Evolutionary conservation across 495 filamentous ascomycete species (phyloP).

Genomic region (Daldinia decipiens): DNA sequence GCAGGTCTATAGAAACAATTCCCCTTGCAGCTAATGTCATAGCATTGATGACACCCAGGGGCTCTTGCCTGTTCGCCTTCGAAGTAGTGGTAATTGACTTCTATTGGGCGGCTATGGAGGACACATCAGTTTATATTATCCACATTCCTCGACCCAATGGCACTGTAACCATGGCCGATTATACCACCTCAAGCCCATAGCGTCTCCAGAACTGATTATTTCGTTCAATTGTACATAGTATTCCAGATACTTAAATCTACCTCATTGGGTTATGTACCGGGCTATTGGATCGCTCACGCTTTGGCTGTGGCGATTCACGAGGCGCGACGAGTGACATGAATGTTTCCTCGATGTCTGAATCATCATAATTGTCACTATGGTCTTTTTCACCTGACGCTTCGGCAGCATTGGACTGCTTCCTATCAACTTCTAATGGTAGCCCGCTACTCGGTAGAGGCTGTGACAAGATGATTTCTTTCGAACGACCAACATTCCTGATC

Average conservation of each 20-base stretch:
- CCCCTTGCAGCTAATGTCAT: neutral
- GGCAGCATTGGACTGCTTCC: slow-evolving; percentile 56
- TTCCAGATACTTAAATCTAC: no score
- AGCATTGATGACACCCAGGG: neutral
- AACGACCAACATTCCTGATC: slow-evolving; percentile 66
- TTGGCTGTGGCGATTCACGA: neutral
- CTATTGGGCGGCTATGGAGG: neutral
- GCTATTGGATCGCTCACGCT: slow-evolving; percentile 5
- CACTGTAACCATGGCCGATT: neutral
- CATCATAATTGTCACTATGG: slow-evolving; percentile 62
- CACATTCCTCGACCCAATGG: no score
- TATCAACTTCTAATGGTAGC: slow-evolving; percentile 3
- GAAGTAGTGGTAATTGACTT: neutral
- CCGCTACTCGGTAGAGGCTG: neutral
- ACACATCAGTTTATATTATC: neutral
- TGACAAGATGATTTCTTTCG: slow-evolving; percentile 57
- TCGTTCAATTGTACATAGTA: no score
- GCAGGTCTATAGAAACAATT: neutral
- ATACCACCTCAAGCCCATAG: neutral
- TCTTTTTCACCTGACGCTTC: slow-evolving; percentile 45
- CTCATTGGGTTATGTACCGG: no score
- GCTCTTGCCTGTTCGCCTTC: neutral
- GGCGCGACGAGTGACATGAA: slow-evolving; percentile 52
- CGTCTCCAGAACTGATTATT: no score
- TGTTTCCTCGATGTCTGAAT: slow-evolving; percentile 57